Evolutionary conservation across 2,329 filamentous ascomycete species (phyloP), one percentile per base, ranked within the genome.

Genomic region (Thermochaetoides dissita): DNA sequence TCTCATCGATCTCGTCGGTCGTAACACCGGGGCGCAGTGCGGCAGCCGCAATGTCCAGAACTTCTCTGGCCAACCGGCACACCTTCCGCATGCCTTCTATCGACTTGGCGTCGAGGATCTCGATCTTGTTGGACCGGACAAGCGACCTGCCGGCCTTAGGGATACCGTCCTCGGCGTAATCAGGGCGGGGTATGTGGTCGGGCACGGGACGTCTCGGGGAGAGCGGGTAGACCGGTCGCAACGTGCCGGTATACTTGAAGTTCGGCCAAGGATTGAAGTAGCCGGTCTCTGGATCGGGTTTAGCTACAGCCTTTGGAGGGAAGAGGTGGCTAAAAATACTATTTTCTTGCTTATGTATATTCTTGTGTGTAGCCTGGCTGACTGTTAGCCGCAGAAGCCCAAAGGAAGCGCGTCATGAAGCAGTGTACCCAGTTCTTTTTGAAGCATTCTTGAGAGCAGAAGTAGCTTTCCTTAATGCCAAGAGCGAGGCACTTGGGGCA

Each of bases 361-460:
- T 63, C 66, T 95, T 96, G 68, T 96, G 89, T 47, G 80, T 76
- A 61, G 67, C 69, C 88, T 95, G 56, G 40, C 11, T 36, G 30
- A 52, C 42, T 17, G 40, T 11, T 37, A 30, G 52, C 54, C n/a
- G 32, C 46, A 53, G 51, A 40, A 39, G 32, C 32, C 34, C 36
- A 12, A 36, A 11, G 33, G 36, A 32, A 36, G 31, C 49, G 11
- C 30, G 17, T 8, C 24, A 7, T 7, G 9, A 30, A 34, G 8
- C 30, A 17, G 11, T 76, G 55, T 78, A 96, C 91, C 91, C 91
- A 98, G 69, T 87, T 98, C 63, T 79, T 81, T 72, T 95, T 96
- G 68, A 98, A 98, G 70, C 91, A 98, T 55, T 96, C 91, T 63
- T 98, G 91, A 29, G 87, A 87, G 69, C 91, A 98, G 67, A 96